These are phyloP conservation scores for Talaromyces albobiverticillius DNA, from an alignment of 2,329 filamentous ascomycete species.

Conservation along the genomic window DNA sequence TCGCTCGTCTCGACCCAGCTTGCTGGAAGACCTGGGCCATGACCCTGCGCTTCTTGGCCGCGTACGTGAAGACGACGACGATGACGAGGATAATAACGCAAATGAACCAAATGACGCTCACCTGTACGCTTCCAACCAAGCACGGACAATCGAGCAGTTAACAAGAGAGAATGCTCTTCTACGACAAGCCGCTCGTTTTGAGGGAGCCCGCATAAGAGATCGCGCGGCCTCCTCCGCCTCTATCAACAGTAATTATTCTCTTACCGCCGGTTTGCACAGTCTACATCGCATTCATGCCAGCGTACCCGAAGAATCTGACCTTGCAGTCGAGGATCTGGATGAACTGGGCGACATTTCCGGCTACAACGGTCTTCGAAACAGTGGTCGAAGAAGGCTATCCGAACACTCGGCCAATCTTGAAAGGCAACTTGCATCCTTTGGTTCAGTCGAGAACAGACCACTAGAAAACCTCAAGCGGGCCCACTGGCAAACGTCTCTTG, in stretches of 20 bases:
- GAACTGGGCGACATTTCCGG: constrained; percentile 38
- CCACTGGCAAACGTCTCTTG: constrained; percentile 51
- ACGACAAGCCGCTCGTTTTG: constrained; percentile 43
- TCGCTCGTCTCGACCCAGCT: constrained; percentile 64
- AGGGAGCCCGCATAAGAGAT: constrained; percentile 35
- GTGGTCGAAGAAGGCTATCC: constrained; percentile 40
- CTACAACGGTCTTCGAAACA: constrained; percentile 38
- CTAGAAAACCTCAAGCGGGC: constrained; percentile 46
- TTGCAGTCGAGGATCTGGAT: constrained; percentile 44
- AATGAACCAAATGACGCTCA: constrained; percentile 38
- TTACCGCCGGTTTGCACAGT: constrained; percentile 29
- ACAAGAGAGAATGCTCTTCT: constrained; percentile 47
- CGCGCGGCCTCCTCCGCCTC: constrained; percentile 42
- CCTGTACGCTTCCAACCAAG: constrained; percentile 38
- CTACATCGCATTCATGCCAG: constrained; percentile 40
- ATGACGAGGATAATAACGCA: constrained; percentile 35
- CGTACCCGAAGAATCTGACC: constrained; percentile 44
- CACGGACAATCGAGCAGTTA: constrained; percentile 46
- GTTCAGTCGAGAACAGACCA: constrained; percentile 40
- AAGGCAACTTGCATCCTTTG: constrained; percentile 36
- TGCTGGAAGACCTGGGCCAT: constrained; percentile 45
- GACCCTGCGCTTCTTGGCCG: constrained; percentile 46
- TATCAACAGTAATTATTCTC: constrained; percentile 30
- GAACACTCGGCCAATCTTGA: constrained; percentile 43
- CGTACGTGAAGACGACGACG: constrained; percentile 48